Evolutionary conservation across 768 basidiomycete species (phyloP).

Genomic region (Obba rivulosa): DNA sequence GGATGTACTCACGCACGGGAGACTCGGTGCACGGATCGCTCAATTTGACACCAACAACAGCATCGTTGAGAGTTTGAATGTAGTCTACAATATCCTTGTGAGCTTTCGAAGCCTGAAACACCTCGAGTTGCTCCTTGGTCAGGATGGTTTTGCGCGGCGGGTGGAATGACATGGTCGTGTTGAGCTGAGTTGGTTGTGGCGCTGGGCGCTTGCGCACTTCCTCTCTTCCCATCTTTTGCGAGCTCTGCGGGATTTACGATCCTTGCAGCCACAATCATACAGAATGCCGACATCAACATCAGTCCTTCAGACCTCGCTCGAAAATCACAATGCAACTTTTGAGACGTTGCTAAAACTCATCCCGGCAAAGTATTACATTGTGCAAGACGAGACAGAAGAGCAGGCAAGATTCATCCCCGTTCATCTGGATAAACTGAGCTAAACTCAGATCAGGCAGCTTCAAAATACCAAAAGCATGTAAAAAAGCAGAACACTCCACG

Average conservation of each 20-base stretch:
- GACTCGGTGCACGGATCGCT: constrained; percentile 54
- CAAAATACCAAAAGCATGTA: constrained; percentile 82
- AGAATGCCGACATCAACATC: constrained; percentile 45
- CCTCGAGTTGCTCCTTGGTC: constrained; percentile 66
- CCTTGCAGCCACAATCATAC: background rate
- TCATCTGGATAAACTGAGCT: background rate
- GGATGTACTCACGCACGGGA: constrained; percentile 42
- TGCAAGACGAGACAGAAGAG: constrained; percentile 59
- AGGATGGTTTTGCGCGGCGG: constrained; percentile 71
- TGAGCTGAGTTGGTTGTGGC: background rate
- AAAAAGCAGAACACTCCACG: constrained; percentile 69
- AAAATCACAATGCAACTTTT: constrained; percentile 83
- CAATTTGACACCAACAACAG: constrained; percentile 73
- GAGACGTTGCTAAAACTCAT: constrained; percentile 80
- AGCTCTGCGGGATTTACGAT: background rate
- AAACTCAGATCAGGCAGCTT: constrained; percentile 37
- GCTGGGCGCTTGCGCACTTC: constrained; percentile 7
- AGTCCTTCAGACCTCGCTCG: constrained; percentile 57
- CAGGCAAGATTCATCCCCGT: constrained; percentile 38
- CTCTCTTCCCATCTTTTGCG: background rate
- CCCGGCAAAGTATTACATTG: constrained; percentile 85
- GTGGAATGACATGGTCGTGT: constrained; percentile 33
- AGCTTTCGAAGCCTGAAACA: constrained; percentile 75
- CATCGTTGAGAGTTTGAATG: constrained; percentile 69
- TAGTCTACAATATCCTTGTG: constrained; percentile 64